phyloP scores from a whole-genome alignment of 2,329 filamentous ascomycete species.

The Orbilia javanica region DNA sequence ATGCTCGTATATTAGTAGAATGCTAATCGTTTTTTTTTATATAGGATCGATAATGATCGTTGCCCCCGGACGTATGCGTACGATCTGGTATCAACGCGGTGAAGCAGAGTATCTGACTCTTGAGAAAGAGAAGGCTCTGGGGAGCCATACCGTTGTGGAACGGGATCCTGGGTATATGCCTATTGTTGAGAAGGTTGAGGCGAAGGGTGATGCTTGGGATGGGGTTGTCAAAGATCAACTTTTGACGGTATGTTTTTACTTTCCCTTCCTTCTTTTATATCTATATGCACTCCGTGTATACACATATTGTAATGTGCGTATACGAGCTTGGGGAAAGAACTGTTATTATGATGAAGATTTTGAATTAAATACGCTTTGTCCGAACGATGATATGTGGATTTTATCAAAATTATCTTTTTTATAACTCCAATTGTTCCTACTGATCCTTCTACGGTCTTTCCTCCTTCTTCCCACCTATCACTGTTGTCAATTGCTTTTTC shows the following conservation, averaged over 20 bases:
- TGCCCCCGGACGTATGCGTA: constrained; percentile 70
- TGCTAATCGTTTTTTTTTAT: constrained; percentile 2
- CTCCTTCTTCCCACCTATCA: constrained; percentile 15
- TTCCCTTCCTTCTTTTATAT: background rate
- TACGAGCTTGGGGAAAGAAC: background rate
- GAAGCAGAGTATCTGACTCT: constrained; percentile 46
- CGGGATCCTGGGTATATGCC: constrained; percentile 48
- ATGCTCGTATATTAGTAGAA: no score
- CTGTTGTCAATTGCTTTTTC: no score
- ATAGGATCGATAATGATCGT: constrained; percentile 71
- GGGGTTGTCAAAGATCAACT: background rate
- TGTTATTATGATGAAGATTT: constrained; percentile 50
- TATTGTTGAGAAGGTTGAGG: constrained; percentile 26
- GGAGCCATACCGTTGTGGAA: constrained; percentile 48
- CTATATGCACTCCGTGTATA: no score
- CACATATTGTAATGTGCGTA: background rate
- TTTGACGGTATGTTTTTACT: constrained; percentile 39
- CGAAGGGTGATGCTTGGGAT: background rate
- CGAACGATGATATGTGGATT: constrained; percentile 42
- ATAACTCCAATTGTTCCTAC: constrained; percentile 59
- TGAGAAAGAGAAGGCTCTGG: constrained; percentile 32
- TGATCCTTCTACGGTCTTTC: constrained; percentile 38
- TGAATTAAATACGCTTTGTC: constrained; percentile 48
- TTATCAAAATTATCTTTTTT: constrained; percentile 32
- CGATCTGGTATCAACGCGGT: constrained; percentile 56